phyloP scores from a whole-genome alignment of 1,284 basidiomycete genomes.

The Porodaedalea pini region DNA sequence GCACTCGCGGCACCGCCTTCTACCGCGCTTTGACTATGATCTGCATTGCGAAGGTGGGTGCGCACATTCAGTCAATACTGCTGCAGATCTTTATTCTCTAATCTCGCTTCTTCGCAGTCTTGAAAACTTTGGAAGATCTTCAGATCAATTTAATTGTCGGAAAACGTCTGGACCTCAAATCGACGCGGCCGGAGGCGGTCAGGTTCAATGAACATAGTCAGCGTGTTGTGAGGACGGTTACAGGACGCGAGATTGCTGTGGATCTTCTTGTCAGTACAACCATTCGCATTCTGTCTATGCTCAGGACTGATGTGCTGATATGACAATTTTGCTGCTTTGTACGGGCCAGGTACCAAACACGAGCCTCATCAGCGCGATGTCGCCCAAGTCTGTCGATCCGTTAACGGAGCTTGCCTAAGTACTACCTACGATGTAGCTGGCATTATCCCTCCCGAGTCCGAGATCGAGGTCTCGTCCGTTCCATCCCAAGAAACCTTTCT shows the following conservation, averaged over 20 bases:
- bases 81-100: not conserved
- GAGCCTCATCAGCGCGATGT: conserved; percentile 46
- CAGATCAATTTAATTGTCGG: conserved; percentile 50
- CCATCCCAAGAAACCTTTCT: not conserved
- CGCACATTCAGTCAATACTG: not conserved
- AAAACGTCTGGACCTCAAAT: conserved; percentile 48
- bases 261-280: conserved; percentile 57
- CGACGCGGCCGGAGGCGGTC: conserved; percentile 29
- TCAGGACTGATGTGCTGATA: not conserved
- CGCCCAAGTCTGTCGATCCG: conserved; percentile 48
- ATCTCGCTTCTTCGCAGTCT: conserved; percentile 27
- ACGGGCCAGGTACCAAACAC: conserved; percentile 77
- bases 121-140: conserved; percentile 40
- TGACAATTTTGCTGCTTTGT: conserved; percentile 55
- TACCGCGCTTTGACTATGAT: conserved; percentile 54
- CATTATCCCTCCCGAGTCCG: conserved; percentile 25
- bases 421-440: conserved; percentile 59
- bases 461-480: conserved; percentile 17
- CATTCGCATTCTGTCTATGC: conserved; percentile 1
- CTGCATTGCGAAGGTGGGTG: conserved; percentile 54
- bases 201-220: conserved; percentile 32
- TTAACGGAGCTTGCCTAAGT: conserved; percentile 51
- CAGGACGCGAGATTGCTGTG: conserved; percentile 55
- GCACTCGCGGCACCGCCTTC: conserved; percentile 57
- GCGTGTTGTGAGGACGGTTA: conserved; percentile 49